Base-by-base conservation (phyloP, 1,139 yeast species). In the Yamadazyma sp. region DNA sequence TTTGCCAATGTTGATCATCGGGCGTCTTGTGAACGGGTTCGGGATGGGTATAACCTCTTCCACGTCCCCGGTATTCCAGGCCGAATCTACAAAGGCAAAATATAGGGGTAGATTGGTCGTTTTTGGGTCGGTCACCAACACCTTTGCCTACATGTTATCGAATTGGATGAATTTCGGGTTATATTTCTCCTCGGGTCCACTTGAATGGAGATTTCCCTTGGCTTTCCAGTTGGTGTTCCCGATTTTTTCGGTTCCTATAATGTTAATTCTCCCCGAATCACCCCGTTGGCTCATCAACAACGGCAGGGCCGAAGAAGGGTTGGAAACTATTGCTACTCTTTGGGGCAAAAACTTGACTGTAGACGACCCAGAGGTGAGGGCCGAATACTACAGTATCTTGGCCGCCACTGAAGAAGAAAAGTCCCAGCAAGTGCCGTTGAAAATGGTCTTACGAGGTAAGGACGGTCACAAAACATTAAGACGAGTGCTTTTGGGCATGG, bases 231-330 rank as follows among this genome's bases (percentile, higher is more conserved):
- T 64, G 38, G 45, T 62, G 15, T 62, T 63, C 23, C 54, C 62
- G 10, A 32, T 60, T 23, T 36, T 52, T 15, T 51, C 51, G 3
- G 36, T 51, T 10, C 50, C 53, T 5, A 35, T 55, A 3, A 50
- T 59, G 30, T 30, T 35, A 7, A 42, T 56, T 31, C 49, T 63
- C n/a, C 79, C 79, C 2, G 78, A 73, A 51, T 68, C 76, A 4
- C 77, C 77, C 7, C 58, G 75, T 41, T 70, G 73, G 72, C 53
- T 69, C 33, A 47, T 68, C 17, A 41, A 34, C 20, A 51, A 52
- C 32, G 51, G 43, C 1, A 41, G 40, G 28, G 31, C 38, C 4
- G 54, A 49, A 9, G 52, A 48, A 41, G 53, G 52, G 1, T 41
- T 49, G 22, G 39, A 45, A 17, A 38, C 44, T 14, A 46, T 49